These are phyloP conservation scores for Bolboschoenoplectus hybrid DNA, from an alignment of 202 grass and related monocot genomes.

Conservation along the genomic window DNA sequence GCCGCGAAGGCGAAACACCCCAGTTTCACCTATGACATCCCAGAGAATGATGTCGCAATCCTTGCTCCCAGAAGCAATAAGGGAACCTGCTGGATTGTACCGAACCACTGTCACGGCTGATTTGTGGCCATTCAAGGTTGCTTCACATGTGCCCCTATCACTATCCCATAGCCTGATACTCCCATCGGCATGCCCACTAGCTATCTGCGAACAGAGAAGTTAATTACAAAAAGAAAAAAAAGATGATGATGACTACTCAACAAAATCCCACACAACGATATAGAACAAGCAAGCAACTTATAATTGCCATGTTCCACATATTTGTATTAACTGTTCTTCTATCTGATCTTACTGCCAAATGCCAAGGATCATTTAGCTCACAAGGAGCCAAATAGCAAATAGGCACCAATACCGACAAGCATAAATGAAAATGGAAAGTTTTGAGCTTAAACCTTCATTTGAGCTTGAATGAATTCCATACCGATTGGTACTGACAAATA, in stretches of 20 bases:
- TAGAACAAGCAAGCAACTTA: neutral
- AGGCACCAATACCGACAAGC: neutral
- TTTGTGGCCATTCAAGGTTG: constrained; percentile 88
- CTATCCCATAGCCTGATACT: constrained; percentile 89
- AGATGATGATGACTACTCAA: neutral
- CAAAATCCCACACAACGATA: neutral
- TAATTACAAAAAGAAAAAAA: constrained; percentile 12
- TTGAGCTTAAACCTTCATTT: neutral
- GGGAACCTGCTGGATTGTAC: constrained; percentile 57
- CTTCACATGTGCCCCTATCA: constrained; percentile 74
- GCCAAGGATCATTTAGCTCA: neutral
- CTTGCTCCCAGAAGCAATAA: constrained; percentile 93
- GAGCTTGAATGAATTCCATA: neutral
- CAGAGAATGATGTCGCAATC: constrained; percentile 92
- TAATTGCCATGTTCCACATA: neutral
- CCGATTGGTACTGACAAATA: neutral
- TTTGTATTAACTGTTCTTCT: constrained; percentile 1
- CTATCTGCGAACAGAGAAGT: constrained; percentile 55
- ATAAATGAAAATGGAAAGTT: neutral
- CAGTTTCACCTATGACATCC: constrained; percentile 85
- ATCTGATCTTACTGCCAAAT: neutral
- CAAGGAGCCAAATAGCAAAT: neutral
- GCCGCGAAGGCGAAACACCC: constrained; percentile 75
- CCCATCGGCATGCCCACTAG: constrained; percentile 88
- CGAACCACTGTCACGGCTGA: constrained; percentile 67